Evolutionary conservation across 1,284 basidiomycete genomes (phyloP).

Genomic region (Rhodotorula sp.): DNA sequence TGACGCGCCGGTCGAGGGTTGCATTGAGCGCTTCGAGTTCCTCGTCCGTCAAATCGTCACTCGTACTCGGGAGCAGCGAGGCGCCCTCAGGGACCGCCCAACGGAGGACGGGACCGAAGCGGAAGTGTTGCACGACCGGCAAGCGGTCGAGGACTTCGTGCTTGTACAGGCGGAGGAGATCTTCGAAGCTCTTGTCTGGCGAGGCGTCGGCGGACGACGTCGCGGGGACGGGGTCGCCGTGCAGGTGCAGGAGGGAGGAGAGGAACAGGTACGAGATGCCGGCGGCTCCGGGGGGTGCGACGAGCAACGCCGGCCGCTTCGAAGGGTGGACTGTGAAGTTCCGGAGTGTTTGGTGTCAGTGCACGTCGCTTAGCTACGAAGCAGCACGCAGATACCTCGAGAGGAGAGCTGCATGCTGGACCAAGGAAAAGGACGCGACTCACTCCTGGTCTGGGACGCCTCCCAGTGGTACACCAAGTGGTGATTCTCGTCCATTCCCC

Average conservation of each 20-base stretch:
- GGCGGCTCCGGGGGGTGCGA: conserved; percentile 58
- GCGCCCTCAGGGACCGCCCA: conserved; percentile 26
- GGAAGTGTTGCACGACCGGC: conserved; percentile 92
- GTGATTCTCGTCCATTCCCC: conserved; percentile 92
- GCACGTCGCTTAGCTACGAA: neutral
- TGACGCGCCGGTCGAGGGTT: conserved; percentile 7
- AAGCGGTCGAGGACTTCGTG: conserved; percentile 93
- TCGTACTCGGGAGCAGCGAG: conserved; percentile 20
- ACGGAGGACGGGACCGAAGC: conserved; percentile 59
- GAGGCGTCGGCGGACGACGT: conserved; percentile 86
- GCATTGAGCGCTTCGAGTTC: conserved; percentile 4
- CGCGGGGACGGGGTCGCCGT: conserved; percentile 57
- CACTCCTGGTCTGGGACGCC: conserved; percentile 72
- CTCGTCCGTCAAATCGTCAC: conserved; percentile 11
- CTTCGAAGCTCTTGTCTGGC: conserved; percentile 79
- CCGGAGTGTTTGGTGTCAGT: neutral
- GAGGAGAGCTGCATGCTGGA: no score
- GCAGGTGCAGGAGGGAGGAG: conserved; percentile 69
- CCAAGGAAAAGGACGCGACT: conserved; percentile 30
- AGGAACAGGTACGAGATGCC: conserved; percentile 47
- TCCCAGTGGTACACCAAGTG: conserved; percentile 76
- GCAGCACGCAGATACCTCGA: no score
- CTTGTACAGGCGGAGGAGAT: conserved; percentile 93
- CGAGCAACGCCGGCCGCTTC: conserved; percentile 59
- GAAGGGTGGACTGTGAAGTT: conserved; percentile 60